Conservation (phyloP, 169 alveolate genomes). For the Plasmodium fragile region DNA sequence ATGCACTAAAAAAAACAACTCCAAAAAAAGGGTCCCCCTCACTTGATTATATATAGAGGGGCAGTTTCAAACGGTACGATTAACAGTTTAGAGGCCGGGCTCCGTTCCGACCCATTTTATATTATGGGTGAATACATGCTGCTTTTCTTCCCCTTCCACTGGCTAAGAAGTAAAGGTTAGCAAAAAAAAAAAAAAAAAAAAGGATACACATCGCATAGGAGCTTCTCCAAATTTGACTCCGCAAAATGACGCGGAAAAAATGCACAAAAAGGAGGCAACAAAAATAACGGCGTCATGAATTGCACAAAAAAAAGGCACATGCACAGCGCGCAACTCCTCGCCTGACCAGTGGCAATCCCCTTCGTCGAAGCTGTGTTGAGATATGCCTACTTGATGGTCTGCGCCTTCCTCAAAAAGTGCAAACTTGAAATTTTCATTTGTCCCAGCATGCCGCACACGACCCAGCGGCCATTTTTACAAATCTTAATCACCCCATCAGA, state of each 20-base stretch:
- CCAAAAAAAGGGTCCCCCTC: background rate
- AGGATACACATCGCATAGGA: background rate
- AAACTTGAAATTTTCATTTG: constrained; percentile 56
- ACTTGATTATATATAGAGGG: background rate
- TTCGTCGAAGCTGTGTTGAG: background rate
- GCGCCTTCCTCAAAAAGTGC: constrained; percentile 27
- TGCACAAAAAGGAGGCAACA: background rate
- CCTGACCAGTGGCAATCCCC: background rate
- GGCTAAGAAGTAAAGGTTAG: background rate
- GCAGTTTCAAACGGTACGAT: background rate
- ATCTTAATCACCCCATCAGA: constrained; percentile 53
- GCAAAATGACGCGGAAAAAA: too few species aligned
- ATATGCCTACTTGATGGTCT: background rate
- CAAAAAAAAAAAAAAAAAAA: background rate
- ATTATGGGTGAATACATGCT: background rate
- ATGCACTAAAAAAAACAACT: background rate
- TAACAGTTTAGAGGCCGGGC: background rate
- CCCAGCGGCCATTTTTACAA: constrained; percentile 33
- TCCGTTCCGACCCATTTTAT: background rate
- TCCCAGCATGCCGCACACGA: constrained; percentile 57
- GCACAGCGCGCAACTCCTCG: background rate
- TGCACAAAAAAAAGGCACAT: background rate
- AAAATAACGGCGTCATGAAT: background rate
- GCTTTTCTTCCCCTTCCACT: background rate
- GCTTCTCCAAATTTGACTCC: background rate